Conservation (phyloP, 2,329 filamentous ascomycete genomes). For the Phaeosphaeria sp. region DNA sequence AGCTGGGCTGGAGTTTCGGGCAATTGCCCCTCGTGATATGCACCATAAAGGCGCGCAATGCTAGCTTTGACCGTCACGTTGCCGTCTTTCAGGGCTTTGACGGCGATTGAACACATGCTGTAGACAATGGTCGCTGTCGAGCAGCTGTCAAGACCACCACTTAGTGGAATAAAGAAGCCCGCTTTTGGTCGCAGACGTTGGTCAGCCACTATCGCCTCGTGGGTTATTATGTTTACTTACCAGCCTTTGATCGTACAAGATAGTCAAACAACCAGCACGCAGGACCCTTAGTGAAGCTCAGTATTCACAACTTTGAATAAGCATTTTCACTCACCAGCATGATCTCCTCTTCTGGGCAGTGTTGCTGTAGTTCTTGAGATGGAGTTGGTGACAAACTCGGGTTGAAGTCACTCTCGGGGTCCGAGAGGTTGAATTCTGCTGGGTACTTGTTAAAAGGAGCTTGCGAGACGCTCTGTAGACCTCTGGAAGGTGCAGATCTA, state of each 20-base stretch:
- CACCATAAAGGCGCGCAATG: conserved; percentile 59
- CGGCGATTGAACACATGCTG: conserved; percentile 60
- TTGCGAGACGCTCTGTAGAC: conserved; percentile 62
- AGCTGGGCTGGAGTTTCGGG: conserved; percentile 67
- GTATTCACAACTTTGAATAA: too few species aligned
- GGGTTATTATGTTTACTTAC: conserved; percentile 24
- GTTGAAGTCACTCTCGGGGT: conserved; percentile 52
- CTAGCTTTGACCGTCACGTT: conserved; percentile 64
- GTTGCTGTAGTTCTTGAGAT: conserved; percentile 34
- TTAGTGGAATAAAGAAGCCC: conserved; percentile 64
- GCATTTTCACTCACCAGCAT: conserved; percentile 48
- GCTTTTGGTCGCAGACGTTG: conserved; percentile 27
- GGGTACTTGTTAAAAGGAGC: conserved; percentile 56
- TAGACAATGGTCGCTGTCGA: conserved; percentile 43
- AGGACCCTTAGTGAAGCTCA: conserved; percentile 48
- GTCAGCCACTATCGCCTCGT: neutral
- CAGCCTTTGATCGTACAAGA: conserved; percentile 59
- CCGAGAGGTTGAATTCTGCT: conserved; percentile 54
- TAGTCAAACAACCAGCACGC: conserved; percentile 74
- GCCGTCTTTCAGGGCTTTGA: conserved; percentile 58
- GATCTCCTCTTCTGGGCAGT: conserved; percentile 67
- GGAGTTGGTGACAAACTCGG: conserved; percentile 54
- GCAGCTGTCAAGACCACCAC: conserved; percentile 67
- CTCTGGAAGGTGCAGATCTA: conserved; percentile 62
- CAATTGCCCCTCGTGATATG: conserved; percentile 56